A percentile compares a stretch with the other conserved stretches of the same genome.
Evolutionary conservation across 306 rosid species (phyloP).

Genomic region (Vicia sativa): DNA sequence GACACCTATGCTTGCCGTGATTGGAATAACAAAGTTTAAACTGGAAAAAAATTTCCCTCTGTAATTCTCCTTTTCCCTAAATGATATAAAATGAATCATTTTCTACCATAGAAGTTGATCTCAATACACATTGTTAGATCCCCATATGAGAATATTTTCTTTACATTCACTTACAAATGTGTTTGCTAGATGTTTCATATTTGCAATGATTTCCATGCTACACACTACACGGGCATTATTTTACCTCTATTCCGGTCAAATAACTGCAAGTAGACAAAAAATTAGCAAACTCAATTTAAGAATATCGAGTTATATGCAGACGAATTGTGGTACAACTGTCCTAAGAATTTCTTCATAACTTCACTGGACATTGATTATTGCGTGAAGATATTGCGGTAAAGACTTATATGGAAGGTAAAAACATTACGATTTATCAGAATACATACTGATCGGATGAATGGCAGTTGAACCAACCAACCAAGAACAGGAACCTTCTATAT

Average conservation of each 20-base stretch:
- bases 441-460: conserved; percentile 79
- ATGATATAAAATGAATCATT: conserved; percentile 32
- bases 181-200: conserved; percentile 39
- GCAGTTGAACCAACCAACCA: conserved; percentile 90
- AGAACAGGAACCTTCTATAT: conserved; percentile 85
- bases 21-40: conserved; percentile 29
- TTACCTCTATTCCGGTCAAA: conserved; percentile 81
- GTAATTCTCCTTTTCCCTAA: conserved; percentile 30
- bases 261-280: conserved; percentile 57
- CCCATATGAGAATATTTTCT: conserved; percentile 50
- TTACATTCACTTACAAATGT: conserved; percentile 58
- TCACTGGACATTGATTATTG: conserved; percentile 7
- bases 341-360: conserved; percentile 16
- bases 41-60: conserved; percentile 31
- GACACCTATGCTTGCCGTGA: conserved; percentile 23
- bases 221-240: conserved; percentile 90
- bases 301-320: conserved; percentile 19
- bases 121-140: conserved; percentile 25
- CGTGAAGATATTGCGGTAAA: neutral
- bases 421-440: conserved; percentile 20
- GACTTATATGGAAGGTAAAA: neutral
- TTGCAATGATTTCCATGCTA: conserved; percentile 41
- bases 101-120: conserved; percentile 40
- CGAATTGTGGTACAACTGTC: neutral
- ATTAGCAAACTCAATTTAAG: conserved; percentile 11